Percentiles rank a stretch among this genome's conserved stretches.
phyloP scores from a whole-genome alignment of 1,284 basidiomycete species.

The Heterobasidion annosum region DNA sequence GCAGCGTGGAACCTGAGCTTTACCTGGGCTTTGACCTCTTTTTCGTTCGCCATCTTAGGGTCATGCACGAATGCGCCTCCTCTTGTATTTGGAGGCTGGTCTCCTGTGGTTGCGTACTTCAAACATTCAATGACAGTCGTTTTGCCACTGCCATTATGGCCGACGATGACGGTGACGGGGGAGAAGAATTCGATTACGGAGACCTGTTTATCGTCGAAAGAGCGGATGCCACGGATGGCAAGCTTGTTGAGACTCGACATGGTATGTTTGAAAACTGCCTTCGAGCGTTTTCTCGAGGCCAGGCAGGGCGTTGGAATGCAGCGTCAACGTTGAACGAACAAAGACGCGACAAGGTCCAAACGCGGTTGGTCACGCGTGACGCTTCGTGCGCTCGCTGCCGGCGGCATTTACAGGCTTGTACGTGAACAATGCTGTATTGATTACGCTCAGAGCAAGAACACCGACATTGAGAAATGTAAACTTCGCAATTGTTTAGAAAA shows the following conservation, averaged over 20 bases:
- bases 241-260: constrained; percentile 89
- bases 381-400: too few relatives aligned
- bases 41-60: constrained; percentile 97
- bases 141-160: constrained; percentile 98
- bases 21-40: constrained; percentile 98
- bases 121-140: constrained; percentile 99
- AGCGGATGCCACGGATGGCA: constrained; percentile 80
- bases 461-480: too few relatives aligned
- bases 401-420: too few relatives aligned
- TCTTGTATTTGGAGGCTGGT: constrained; percentile 95
- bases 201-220: constrained; percentile 92
- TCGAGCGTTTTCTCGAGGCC: not conserved
- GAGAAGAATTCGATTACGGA: constrained; percentile 96
- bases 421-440: too few relatives aligned
- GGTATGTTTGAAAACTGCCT: not conserved
- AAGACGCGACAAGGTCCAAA: too few relatives aligned
- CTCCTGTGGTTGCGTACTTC: constrained; percentile 98
- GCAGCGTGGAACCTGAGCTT: constrained; percentile 90
- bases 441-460: too few relatives aligned
- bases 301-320: not conserved
- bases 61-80: constrained; percentile 98
- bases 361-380: too few relatives aligned
- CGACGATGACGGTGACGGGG: constrained; percentile 97
- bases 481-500: too few relatives aligned
- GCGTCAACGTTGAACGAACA: not conserved